Evolutionary conservation across 805 yeast genomes (phyloP).

Genomic region (Wickerhamomyces chambardii): DNA sequence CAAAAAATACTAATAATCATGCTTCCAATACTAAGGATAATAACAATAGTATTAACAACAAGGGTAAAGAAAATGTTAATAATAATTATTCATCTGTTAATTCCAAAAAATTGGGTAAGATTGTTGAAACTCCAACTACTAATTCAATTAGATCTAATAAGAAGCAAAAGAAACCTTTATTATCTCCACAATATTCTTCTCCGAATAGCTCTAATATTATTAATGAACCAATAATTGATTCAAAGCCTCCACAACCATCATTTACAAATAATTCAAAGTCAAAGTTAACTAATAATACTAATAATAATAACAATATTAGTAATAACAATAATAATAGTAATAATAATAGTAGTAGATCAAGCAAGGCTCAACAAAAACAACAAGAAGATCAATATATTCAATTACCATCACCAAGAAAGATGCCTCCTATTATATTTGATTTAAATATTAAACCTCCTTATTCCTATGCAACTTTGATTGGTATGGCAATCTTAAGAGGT

Average conservation of each 20-base stretch:
- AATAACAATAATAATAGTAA: no score
- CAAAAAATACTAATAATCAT: no score
- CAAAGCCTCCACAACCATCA: conserved; percentile 16
- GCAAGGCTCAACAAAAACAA: no score
- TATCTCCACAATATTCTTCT: conserved; percentile 19
- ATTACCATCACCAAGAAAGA: conserved; percentile 13
- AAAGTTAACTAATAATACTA: not conserved
- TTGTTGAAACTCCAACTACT: conserved; percentile 16
- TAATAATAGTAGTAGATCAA: no score
- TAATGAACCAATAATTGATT: not conserved
- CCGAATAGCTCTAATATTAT: conserved; percentile 7
- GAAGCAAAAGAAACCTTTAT: conserved; percentile 6
- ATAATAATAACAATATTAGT: no score
- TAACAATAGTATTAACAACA: no score
- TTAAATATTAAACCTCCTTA: conserved; percentile 69
- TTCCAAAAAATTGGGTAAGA: no score
- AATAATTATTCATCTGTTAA: no score
- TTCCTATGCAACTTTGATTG: conserved; percentile 89
- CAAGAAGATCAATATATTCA: no score
- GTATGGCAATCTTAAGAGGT: conserved; percentile 86
- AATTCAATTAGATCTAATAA: conserved; percentile 12
- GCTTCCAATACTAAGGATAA: no score
- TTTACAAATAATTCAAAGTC: conserved; percentile 2
- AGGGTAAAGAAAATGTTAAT: no score
- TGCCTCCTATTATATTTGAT: conserved; percentile 14